Evolutionary conservation across 768 basidiomycete genomes (phyloP).

Genomic region (Leccinum sublutescens): DNA sequence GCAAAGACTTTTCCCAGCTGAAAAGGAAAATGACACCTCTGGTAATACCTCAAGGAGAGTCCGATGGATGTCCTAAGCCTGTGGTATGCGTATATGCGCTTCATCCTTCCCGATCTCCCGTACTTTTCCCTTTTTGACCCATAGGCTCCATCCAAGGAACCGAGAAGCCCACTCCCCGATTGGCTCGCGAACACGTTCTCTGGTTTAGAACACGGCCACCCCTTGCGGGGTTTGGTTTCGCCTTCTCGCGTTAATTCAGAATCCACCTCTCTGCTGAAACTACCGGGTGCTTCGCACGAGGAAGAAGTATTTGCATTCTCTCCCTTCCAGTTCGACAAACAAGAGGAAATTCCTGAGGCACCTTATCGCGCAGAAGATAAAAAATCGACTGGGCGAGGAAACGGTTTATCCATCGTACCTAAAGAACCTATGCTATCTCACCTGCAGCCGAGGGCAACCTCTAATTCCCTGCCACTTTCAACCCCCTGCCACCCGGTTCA

Average conservation of each 20-base stretch:
- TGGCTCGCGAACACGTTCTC: constrained; percentile 59
- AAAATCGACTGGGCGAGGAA: background rate
- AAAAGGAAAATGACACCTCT: constrained; percentile 34
- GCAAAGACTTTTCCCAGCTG: constrained; percentile 41
- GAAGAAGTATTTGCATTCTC: constrained; percentile 30
- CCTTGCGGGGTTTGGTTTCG: constrained; percentile 33
- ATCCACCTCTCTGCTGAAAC: constrained; percentile 1
- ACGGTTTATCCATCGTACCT: background rate
- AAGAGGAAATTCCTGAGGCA: background rate
- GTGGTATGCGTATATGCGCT: constrained; percentile 34
- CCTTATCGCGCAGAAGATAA: constrained; percentile 1
- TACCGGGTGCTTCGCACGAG: constrained; percentile 9
- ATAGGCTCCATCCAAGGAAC: constrained; percentile 20
- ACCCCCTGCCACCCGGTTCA: constrained; percentile 20
- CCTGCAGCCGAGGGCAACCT: background rate
- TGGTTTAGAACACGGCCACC: constrained; percentile 38
- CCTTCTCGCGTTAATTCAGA: constrained; percentile 14
- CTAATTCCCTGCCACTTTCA: constrained; percentile 21
- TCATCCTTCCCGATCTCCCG: constrained; percentile 11
- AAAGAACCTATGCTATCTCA: background rate
- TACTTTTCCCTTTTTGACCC: constrained; percentile 12
- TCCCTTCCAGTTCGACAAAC: constrained; percentile 21
- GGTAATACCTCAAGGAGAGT: constrained; percentile 3
- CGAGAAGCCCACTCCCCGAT: constrained; percentile 40
- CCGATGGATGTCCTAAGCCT: constrained; percentile 6